These are phyloP conservation scores for Kodamaea hsintzibuensis DNA, from an alignment of 805 yeast genomes.

Conservation along the genomic window DNA sequence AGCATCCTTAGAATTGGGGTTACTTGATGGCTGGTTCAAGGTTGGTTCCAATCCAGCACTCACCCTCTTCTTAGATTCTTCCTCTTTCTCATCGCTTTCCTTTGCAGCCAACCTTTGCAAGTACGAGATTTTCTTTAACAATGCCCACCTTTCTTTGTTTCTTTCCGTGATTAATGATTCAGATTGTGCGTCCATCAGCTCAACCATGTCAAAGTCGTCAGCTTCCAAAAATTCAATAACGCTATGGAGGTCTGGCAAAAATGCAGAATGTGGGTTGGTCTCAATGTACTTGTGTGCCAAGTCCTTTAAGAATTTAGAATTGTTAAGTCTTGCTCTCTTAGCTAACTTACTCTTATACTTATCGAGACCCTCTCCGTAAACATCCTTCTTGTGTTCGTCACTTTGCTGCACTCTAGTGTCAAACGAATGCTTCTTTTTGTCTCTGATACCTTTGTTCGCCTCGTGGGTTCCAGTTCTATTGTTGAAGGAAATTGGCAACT, in stretches of 20 bases:
- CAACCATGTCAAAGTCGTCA: constrained; percentile 39
- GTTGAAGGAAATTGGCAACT: constrained; percentile 67
- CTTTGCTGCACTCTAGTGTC: constrained; percentile 79
- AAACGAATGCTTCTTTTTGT: constrained; percentile 73
- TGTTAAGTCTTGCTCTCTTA: constrained; percentile 50
- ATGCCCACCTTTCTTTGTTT: constrained; percentile 64
- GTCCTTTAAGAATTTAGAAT: constrained; percentile 54
- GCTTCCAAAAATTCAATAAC: constrained; percentile 56
- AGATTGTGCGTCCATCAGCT: constrained; percentile 38
- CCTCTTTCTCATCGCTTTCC: constrained; percentile 39
- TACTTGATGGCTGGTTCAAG: neutral
- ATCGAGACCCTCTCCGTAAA: constrained; percentile 75
- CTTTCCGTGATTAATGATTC: constrained; percentile 40
- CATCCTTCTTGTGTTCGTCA: constrained; percentile 66
- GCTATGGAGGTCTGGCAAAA: constrained; percentile 59
- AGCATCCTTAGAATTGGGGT: neutral
- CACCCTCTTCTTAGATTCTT: constrained; percentile 37
- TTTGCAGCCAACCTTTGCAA: constrained; percentile 65
- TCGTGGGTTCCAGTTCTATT: constrained; percentile 74
- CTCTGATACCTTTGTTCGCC: constrained; percentile 83
- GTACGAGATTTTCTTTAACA: constrained; percentile 70
- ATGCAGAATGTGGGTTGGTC: constrained; percentile 30
- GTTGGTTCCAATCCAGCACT: constrained; percentile 31
- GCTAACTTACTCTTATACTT: constrained; percentile 51
- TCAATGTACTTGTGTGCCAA: constrained; percentile 54